phyloP scores from a whole-genome alignment of 2,329 filamentous ascomycete genomes.

The Cercospora sp. region DNA sequence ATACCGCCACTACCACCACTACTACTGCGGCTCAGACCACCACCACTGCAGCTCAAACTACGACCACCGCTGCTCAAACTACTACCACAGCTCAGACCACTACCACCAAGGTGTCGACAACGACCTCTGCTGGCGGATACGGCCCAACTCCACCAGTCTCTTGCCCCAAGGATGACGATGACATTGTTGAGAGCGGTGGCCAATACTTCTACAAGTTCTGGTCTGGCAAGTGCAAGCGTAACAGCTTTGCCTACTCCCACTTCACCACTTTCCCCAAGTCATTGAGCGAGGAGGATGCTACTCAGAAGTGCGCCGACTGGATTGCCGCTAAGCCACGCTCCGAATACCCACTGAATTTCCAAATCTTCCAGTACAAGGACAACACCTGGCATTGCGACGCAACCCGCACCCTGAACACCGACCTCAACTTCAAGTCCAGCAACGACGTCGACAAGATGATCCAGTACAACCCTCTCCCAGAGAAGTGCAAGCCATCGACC shows the following conservation, averaged over 20 bases:
- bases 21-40: background rate
- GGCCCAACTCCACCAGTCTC: background rate
- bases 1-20: background rate
- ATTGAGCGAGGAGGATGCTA: background rate
- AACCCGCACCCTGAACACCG: background rate
- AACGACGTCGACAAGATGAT: background rate
- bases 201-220: slow-evolving; percentile 5
- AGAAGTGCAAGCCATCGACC: background rate
- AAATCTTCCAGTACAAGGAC: background rate
- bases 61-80: background rate
- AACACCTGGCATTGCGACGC: background rate
- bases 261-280: background rate
- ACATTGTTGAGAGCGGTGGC: background rate
- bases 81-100: background rate
- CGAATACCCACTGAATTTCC: background rate
- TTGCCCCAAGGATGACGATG: background rate
- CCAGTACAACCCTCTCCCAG: slow-evolving; percentile 3
- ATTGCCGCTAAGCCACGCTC: background rate
- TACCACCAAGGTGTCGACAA: background rate
- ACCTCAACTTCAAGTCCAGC: background rate
- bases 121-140: background rate
- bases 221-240: slow-evolving; percentile 2
- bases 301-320: background rate
- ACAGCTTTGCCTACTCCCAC: slow-evolving; percentile 1
- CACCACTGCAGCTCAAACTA: background rate